Evolutionary conservation across 805 yeast species (phyloP), one percentile per base, ranked within the genome.

Genomic region (Suhomyces vadensis): DNA sequence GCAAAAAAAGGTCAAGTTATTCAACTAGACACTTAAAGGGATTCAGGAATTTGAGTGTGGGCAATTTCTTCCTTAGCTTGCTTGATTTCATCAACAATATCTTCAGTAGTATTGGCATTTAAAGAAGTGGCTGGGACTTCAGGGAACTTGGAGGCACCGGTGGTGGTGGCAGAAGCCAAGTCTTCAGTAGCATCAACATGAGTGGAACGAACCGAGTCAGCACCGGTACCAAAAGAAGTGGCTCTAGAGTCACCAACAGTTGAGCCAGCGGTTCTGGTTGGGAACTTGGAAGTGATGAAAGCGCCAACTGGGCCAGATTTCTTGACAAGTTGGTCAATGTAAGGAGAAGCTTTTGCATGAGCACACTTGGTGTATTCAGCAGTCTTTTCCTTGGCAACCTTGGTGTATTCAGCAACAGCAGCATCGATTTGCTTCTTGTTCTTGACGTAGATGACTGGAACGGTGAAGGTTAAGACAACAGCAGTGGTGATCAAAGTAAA

Each of bases 341-440:
- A 77, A 51, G 94, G 94, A 50, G 73, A 73, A 35, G 75, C 69
- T 55, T 71, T 67, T 37, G 65, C 61, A 46, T 72, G 69, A 38
- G 74, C 70, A 22, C 55, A 19, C 35, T 67, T 58, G 45, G 67
- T 53, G 53, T 54, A 56, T 58, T 78, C 79, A 25, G 70, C 56
- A 23, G 80, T 57, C 65, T 82, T 81, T 35, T 69, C 75, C 56
- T 73, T 75, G 38, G 81, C 81, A 26, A 76, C 35, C 52, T 61
- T 60, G 49, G 74, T 51, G 58, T 57, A 60, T 49, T 71, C 64
- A 41, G 74, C 75, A 35, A 82, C 76, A 35, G 79, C 76, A 38
- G 78, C 78, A 68, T 86, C 90, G 59, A 91, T 85, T 73, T 87
- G 84, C 59, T 75, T 75, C 76, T 88, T 83, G 78, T 86, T 82